These are phyloP conservation scores for Cochlearia excelsa DNA, from an alignment of 345 rosid species.

Conservation along the genomic window DNA sequence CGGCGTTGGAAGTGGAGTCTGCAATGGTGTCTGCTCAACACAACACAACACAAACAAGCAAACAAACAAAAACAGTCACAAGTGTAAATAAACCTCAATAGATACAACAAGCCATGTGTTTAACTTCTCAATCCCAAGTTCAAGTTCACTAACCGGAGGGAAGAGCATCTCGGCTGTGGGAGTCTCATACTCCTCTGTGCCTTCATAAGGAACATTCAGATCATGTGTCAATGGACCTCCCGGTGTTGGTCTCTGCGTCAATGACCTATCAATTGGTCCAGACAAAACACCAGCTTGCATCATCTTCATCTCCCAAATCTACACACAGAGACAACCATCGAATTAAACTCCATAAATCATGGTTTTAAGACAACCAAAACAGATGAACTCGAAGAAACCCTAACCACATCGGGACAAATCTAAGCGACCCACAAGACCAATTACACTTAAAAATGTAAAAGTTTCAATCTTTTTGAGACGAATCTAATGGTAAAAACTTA, in stretches of 20 bases:
- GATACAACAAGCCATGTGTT: not conserved
- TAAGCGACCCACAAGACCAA: not conserved
- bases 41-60: slow-evolving; percentile 13
- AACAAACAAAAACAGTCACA: not conserved
- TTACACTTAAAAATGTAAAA: slow-evolving; percentile 8
- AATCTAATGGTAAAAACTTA: slow-evolving; percentile 32
- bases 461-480: not conserved
- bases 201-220: slow-evolving; percentile 95
- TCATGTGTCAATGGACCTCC: slow-evolving; percentile 74
- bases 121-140: not conserved
- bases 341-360: slow-evolving; percentile 9
- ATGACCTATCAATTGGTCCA: slow-evolving; percentile 72
- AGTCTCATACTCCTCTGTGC: slow-evolving; percentile 90
- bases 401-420: slow-evolving; percentile 37
- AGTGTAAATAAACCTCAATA: not conserved
- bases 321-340: slow-evolving; percentile 12
- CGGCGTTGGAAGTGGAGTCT: slow-evolving; percentile 80
- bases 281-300: slow-evolving; percentile 73
- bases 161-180: slow-evolving; percentile 96
- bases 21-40: slow-evolving; percentile 74
- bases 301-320: slow-evolving; percentile 98
- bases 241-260: slow-evolving; percentile 48
- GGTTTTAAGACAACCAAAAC: no score
- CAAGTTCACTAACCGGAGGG: slow-evolving; percentile 60
- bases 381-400: slow-evolving; percentile 35